These are phyloP conservation scores for Nidula niveotomentosa DNA, from an alignment of 1,284 basidiomycete genomes.

Conservation along the genomic window DNA sequence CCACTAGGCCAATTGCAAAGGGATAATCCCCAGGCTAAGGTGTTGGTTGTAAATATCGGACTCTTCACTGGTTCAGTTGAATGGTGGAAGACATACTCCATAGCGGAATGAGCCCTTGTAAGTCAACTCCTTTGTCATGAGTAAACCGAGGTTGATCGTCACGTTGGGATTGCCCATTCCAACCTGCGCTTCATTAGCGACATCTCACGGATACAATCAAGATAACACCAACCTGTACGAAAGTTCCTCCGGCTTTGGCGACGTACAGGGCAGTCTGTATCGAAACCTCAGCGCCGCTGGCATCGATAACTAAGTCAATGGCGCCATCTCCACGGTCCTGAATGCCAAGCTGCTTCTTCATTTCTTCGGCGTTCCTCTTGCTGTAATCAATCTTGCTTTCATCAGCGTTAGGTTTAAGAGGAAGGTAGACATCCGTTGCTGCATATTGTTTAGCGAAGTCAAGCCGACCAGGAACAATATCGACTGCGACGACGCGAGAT, in stretches of 20 bases:
- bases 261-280: constrained; percentile 83
- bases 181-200: constrained; percentile 43
- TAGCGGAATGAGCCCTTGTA: constrained; percentile 90
- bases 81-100: constrained; percentile 47
- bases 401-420: constrained; percentile 59
- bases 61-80: not conserved
- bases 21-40: constrained; percentile 80
- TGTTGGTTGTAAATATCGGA: not conserved
- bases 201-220: not conserved
- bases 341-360: constrained; percentile 60
- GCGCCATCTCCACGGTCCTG: constrained; percentile 54
- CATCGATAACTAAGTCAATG: constrained; percentile 80
- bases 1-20: constrained; percentile 80
- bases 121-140: constrained; percentile 76
- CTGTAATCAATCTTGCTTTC: constrained; percentile 75
- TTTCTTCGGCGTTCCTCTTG: constrained; percentile 57
- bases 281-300: constrained; percentile 87
- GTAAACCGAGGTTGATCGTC: constrained; percentile 56
- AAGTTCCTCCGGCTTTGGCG: constrained; percentile 72
- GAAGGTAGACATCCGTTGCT: constrained; percentile 82
- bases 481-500: constrained; percentile 77
- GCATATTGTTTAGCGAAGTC: constrained; percentile 87
- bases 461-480: constrained; percentile 82
- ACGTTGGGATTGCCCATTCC: constrained; percentile 73
- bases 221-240: constrained; percentile 52